phyloP scores from a whole-genome alignment of 2,329 filamentous ascomycete genomes.

The Boeremia exigua region DNA sequence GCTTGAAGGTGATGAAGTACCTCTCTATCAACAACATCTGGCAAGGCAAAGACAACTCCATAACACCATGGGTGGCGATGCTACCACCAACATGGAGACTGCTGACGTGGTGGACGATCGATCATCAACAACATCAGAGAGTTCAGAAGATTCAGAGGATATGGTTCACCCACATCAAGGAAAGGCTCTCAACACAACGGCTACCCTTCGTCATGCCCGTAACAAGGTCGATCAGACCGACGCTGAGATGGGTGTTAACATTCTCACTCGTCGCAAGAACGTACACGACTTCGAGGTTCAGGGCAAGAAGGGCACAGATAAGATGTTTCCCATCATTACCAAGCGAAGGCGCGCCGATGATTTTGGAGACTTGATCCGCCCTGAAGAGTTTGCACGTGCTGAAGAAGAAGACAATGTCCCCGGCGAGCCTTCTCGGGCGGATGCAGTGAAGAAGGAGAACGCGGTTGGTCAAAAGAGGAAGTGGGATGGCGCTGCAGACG shows the following conservation, averaged over 20 bases:
- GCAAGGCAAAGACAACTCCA: constrained; percentile 87
- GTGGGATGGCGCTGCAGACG: constrained; percentile 74
- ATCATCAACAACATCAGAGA: constrained; percentile 83
- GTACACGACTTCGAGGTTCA: constrained; percentile 94
- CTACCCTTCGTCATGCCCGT: constrained; percentile 81
- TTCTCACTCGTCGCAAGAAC: constrained; percentile 84
- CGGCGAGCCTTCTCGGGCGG: constrained; percentile 64
- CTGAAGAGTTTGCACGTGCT: constrained; percentile 90
- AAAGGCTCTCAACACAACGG: constrained; percentile 86
- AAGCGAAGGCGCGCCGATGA: constrained; percentile 83
- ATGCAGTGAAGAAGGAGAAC: constrained; percentile 56
- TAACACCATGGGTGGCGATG: constrained; percentile 73
- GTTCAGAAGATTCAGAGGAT: constrained; percentile 85
- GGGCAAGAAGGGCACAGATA: constrained; percentile 88
- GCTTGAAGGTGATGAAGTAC: constrained; percentile 76
- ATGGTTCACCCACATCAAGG: constrained; percentile 75
- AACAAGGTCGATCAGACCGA: constrained; percentile 82
- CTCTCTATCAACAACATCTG: constrained; percentile 88
- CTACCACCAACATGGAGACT: constrained; percentile 69
- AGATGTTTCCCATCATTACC: constrained; percentile 87
- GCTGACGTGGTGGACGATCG: constrained; percentile 81
- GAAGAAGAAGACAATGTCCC: constrained; percentile 86
- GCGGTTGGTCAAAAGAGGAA: constrained; percentile 87
- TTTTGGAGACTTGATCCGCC: constrained; percentile 90
- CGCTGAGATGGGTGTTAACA: constrained; percentile 88